Conservation (phyloP, 2,329 filamentous ascomycete genomes). For the Ceratocystiopsis sp. region DNA sequence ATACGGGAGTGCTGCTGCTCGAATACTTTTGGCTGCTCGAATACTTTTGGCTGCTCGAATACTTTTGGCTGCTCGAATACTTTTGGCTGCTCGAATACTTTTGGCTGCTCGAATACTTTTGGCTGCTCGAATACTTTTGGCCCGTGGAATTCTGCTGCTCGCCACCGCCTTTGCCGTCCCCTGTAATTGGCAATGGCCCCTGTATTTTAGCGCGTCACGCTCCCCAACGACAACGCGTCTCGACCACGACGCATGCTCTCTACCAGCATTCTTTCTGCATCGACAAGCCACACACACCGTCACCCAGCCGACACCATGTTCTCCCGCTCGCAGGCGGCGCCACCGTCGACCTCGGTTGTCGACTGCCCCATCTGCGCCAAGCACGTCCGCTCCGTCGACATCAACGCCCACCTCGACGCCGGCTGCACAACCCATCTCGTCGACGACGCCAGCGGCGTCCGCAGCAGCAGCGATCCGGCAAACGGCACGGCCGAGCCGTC, state of each 20-base stretch:
- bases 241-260: no score
- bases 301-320: constrained; percentile 1
- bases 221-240: not conserved
- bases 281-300: not conserved
- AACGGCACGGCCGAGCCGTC: constrained; percentile 14
- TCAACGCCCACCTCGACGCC: constrained; percentile 86
- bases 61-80: no score
- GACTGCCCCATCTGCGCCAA: constrained; percentile 71
- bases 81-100: no score
- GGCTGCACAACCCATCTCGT: constrained; percentile 49
- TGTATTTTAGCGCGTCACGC: not conserved
- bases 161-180: no score
- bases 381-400: constrained; percentile 51
- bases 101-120: no score
- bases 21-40: no score
- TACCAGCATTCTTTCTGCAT: not conserved
- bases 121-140: no score
- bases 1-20: no score
- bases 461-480: constrained; percentile 10
- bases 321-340: not conserved
- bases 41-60: no score
- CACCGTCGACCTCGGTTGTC: constrained; percentile 26
- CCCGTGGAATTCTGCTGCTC: no score
- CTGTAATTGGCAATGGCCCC: no score
- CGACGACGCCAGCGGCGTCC: constrained; percentile 31